Conservation (phyloP, 257 asterid species). For the Datura wrightii region DNA sequence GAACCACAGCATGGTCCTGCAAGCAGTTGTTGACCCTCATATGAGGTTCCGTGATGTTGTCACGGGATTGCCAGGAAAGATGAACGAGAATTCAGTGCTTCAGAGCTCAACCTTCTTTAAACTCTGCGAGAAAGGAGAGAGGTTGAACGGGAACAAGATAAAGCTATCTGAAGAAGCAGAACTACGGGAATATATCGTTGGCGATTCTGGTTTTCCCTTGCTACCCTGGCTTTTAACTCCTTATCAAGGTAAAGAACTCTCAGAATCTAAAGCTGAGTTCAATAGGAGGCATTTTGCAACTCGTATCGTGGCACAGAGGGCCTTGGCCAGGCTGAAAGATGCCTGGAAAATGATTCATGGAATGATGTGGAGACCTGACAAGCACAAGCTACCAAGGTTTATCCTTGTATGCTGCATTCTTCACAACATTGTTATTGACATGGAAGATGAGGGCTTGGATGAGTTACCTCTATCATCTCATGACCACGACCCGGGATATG, state of each 20-base stretch:
- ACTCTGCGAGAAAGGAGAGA: constrained; percentile 62
- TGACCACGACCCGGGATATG: constrained; percentile 67
- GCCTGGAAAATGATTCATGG: constrained; percentile 82
- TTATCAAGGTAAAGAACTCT: constrained; percentile 54
- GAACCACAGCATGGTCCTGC: constrained; percentile 83
- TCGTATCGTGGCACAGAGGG: constrained; percentile 58
- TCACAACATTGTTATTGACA: constrained; percentile 80
- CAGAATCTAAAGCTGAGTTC: constrained; percentile 52
- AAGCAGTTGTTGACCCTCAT: constrained; percentile 72
- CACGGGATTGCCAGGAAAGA: constrained; percentile 87
- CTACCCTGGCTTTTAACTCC: constrained; percentile 91
- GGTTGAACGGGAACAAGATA: constrained; percentile 50
- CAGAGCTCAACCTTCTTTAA: constrained; percentile 59
- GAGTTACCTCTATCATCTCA: constrained; percentile 44
- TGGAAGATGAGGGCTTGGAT: constrained; percentile 63
- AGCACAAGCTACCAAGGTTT: constrained; percentile 82
- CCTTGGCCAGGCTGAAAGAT: constrained; percentile 70
- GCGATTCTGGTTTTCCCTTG: constrained; percentile 68
- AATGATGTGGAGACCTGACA: constrained; percentile 90
- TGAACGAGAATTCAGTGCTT: constrained; percentile 63
- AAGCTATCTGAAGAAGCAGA: constrained; percentile 46
- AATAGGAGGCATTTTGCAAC: constrained; percentile 58
- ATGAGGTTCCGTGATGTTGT: constrained; percentile 68
- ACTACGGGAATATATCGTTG: constrained; percentile 67
- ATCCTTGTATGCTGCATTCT: constrained; percentile 87